Conservation (phyloP, 2,329 filamentous ascomycete genomes). For the Zelopaecilomyces penicillatus region DNA sequence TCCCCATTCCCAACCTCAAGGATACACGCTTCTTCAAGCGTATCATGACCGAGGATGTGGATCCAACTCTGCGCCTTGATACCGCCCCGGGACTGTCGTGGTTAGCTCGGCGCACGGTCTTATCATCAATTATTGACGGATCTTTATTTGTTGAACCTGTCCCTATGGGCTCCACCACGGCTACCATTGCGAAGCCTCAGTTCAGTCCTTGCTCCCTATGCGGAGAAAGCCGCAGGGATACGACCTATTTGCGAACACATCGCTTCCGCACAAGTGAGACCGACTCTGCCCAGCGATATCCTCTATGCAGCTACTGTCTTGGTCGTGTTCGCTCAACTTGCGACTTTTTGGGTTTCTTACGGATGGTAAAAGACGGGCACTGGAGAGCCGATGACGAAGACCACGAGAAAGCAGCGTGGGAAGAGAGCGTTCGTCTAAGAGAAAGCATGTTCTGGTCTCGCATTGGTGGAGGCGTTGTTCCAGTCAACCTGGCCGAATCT, state of each 20-base stretch:
- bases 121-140: constrained; percentile 76
- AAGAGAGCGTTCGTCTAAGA: constrained; percentile 79
- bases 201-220: constrained; percentile 74
- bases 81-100: constrained; percentile 85
- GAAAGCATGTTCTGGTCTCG: constrained; percentile 98
- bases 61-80: constrained; percentile 86
- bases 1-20: constrained; percentile 57
- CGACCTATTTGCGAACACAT: constrained; percentile 67
- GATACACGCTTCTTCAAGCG: constrained; percentile 95
- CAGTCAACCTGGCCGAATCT: constrained; percentile 35
- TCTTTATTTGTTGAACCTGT: constrained; percentile 85
- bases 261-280: constrained; percentile 83
- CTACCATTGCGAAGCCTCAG: constrained; percentile 42
- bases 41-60: constrained; percentile 79
- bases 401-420: constrained; percentile 83
- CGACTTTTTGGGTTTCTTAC: constrained; percentile 84
- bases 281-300: constrained; percentile 79
- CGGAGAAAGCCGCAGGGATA: constrained; percentile 68
- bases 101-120: constrained; percentile 78
- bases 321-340: constrained; percentile 77
- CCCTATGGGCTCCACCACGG: constrained; percentile 47
- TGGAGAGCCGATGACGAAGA: constrained; percentile 78
- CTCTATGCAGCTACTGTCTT: constrained; percentile 83
- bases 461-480: constrained; percentile 84
- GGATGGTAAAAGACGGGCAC: constrained; percentile 86